A percentile compares a stretch with the other conserved stretches of the same genome.
Evolutionary conservation across 164 flowering plant species (phyloP).

Genomic region (Aristolochia contorta): DNA sequence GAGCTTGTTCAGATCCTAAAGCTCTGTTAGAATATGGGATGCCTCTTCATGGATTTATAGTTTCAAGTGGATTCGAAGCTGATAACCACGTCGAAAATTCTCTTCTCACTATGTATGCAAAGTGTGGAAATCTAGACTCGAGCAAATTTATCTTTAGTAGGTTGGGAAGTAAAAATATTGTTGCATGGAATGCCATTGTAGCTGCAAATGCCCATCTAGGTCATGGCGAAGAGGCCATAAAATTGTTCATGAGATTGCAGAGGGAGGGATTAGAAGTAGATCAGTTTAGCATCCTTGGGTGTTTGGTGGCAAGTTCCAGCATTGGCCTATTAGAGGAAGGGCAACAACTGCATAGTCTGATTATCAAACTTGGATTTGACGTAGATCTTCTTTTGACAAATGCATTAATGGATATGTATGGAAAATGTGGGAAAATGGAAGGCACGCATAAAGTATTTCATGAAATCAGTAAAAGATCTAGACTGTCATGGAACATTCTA

Average conservation of each 20-base stretch:
- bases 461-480: constrained; percentile 25
- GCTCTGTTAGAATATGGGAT: constrained; percentile 38
- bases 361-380: constrained; percentile 51
- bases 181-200: constrained; percentile 69
- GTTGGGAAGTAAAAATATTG: constrained; percentile 23
- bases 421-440: constrained; percentile 62
- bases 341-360: constrained; percentile 49
- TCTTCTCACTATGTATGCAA: constrained; percentile 75
- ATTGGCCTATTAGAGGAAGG: constrained; percentile 64
- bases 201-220: constrained; percentile 72
- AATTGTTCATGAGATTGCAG: constrained; percentile 43
- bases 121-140: constrained; percentile 56
- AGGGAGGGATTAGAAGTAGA: constrained; percentile 41
- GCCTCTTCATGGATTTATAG: constrained; percentile 54
- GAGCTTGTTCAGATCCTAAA: constrained; percentile 34
- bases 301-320: constrained; percentile 52
- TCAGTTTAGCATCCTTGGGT: constrained; percentile 61
- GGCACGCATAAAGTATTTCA: constrained; percentile 48
- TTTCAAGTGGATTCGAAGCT: constrained; percentile 41
- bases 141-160: constrained; percentile 39
- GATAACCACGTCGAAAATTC: constrained; percentile 61
- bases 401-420: constrained; percentile 79
- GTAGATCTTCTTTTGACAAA: constrained; percentile 41
- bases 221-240: constrained; percentile 50
- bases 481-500: constrained; percentile 63